These are phyloP conservation scores for Rhazya stricta DNA, from an alignment of 257 asterid genomes.

Conservation along the genomic window DNA sequence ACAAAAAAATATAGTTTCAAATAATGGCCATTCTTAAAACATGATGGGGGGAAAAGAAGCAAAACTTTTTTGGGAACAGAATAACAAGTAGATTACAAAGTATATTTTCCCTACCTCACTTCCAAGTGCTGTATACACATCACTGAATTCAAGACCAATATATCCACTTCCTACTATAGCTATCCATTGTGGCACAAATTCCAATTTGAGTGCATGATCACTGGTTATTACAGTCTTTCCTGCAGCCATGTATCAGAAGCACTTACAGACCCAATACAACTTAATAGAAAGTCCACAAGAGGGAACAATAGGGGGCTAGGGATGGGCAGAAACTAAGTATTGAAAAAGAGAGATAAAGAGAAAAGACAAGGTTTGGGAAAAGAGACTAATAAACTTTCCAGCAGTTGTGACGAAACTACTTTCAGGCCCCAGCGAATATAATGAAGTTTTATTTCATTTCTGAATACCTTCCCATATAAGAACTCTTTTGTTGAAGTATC, in stretches of 20 bases:
- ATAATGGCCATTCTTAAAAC: constrained; percentile 2
- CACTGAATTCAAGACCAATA: constrained; percentile 96
- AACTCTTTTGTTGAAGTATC: not conserved
- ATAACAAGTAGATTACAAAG: not conserved
- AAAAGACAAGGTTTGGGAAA: not conserved
- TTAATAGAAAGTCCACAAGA: not conserved
- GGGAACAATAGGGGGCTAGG: not conserved
- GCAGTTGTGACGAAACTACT: not conserved
- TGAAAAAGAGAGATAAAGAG: not conserved
- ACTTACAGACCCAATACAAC: constrained; percentile 8
- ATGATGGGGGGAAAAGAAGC: not conserved
- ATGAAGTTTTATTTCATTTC: too few relatives aligned
- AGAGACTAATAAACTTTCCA: not conserved
- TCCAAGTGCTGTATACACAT: constrained; percentile 95
- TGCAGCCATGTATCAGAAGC: constrained; percentile 30
- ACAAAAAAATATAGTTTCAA: not conserved
- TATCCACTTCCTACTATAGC: constrained; percentile 98
- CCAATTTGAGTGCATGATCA: constrained; percentile 92
- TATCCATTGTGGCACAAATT: constrained; percentile 89
- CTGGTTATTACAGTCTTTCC: constrained; percentile 95
- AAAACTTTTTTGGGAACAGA: not conserved
- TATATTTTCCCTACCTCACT: constrained; percentile 60
- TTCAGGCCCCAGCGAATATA: not conserved
- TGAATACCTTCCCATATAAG: not conserved
- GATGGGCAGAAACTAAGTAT: not conserved